Percentiles rank a stretch among this genome's conserved stretches.
Conservation (phyloP, 441 rosid genomes). For the Pelargonium cotyledonis region DNA sequence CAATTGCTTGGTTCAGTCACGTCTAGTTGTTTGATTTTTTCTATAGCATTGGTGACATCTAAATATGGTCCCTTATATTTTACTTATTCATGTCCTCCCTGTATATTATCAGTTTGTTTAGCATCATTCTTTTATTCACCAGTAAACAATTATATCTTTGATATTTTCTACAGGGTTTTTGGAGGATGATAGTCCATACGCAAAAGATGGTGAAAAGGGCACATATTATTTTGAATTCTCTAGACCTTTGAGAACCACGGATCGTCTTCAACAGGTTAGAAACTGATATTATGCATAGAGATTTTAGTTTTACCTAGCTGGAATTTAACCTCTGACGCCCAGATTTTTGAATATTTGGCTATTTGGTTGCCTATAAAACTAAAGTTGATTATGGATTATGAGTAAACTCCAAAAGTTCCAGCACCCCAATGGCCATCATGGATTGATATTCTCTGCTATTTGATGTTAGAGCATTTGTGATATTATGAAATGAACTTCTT, state of each 20-base stretch:
- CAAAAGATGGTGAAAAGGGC: constrained; percentile 59
- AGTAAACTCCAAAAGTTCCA: too few relatives aligned
- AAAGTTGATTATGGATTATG: too few relatives aligned
- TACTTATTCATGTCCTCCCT: not conserved
- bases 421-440: too few relatives aligned
- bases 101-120: not conserved
- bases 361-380: not conserved
- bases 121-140: not conserved
- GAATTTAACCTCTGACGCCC: not conserved
- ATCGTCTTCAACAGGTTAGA: constrained; percentile 82
- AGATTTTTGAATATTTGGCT: not conserved
- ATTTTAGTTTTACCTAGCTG: constrained; percentile 5
- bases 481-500: too few relatives aligned
- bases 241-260: constrained; percentile 85
- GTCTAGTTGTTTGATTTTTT: too few relatives aligned
- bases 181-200: constrained; percentile 82
- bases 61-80: too few relatives aligned
- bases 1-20: too few relatives aligned
- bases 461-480: too few relatives aligned
- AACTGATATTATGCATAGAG: constrained; percentile 15
- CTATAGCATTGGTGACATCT: too few relatives aligned
- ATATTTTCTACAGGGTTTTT: constrained; percentile 48
- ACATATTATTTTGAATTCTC: constrained; percentile 80
- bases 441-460: too few relatives aligned
- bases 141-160: not conserved